phyloP scores from a whole-genome alignment of 2,329 filamentous ascomycete genomes.

The Exophiala bonariae region DNA sequence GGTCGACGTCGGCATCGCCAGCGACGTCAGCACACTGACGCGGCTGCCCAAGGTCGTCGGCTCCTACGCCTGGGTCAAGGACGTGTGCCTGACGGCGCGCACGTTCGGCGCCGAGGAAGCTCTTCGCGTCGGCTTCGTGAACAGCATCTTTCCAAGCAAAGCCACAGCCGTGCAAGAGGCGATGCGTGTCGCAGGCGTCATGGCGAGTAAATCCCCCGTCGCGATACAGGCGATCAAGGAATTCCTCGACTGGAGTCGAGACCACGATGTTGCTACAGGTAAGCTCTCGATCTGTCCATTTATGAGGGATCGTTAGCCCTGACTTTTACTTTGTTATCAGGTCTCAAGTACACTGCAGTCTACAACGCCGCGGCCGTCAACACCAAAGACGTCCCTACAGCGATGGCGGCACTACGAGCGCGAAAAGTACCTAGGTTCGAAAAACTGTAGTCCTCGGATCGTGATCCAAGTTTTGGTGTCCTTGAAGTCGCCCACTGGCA shows the following conservation, averaged over 20 bases:
- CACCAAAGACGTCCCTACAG: constrained; percentile 70
- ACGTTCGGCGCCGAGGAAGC: constrained; percentile 46
- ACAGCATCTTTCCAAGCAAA: constrained; percentile 49
- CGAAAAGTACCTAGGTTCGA: neutral
- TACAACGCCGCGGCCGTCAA: constrained; percentile 87
- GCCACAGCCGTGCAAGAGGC: constrained; percentile 62
- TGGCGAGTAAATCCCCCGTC: constrained; percentile 82
- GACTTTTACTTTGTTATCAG: no score
- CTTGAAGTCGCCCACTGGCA: no score
- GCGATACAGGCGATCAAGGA: constrained; percentile 87
- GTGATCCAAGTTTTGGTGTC: no score
- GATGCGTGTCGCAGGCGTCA: constrained; percentile 61
- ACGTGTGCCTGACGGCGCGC: constrained; percentile 45
- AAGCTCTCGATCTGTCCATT: constrained; percentile 61
- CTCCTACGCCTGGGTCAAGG: constrained; percentile 45
- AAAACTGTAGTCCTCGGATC: constrained; percentile 1
- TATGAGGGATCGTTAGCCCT: no score
- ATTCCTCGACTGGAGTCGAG: constrained; percentile 69
- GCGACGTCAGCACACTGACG: constrained; percentile 47
- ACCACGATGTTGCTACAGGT: constrained; percentile 10
- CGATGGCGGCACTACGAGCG: constrained; percentile 60
- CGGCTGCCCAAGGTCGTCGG: constrained; percentile 48
- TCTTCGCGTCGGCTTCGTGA: constrained; percentile 43
- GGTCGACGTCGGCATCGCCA: constrained; percentile 49
- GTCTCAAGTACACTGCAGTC: constrained; percentile 78